Evolutionary conservation across 306 rosid species (phyloP), one percentile per base, ranked within the genome.

Genomic region (Arachis stenosperma): DNA sequence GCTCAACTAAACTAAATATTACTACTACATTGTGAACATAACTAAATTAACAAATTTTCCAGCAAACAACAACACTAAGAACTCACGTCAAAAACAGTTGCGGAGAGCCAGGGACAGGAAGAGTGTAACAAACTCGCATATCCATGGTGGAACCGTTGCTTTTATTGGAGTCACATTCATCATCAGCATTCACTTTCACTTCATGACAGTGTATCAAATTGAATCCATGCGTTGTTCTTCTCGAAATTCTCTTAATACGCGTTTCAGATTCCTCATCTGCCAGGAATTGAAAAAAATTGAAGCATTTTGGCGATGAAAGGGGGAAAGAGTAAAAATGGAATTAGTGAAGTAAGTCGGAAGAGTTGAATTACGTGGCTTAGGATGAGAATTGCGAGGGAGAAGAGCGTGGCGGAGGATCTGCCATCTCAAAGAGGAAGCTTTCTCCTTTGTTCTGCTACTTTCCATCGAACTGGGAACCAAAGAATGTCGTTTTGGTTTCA

Each of bases 381-480:
- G 44, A 7, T 76, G 70, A 53, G 83, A 72, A 4, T 77, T 59
- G 14, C 77, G 84, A 58, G 80, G 81, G 40, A 86, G 88, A 73
- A 92, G 87, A 58, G 97, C 96, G 67, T 76, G 82, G 46, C 97
- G 92, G 41, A 89, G 96, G 68, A 92, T 86, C 68, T 75, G 71
- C 97, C 96, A 92, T 82, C 97, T 78, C 74, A 84, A 68, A 50
- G 97, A 81, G 11, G 96, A 89, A 75, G 93, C 84, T 63, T 83
- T 89, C 43, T 51, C 79, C 12, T 61, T 52, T 12, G 62, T 47
- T 71, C 66, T 65, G 76, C 15, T 65, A 73, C 9, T 73, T 41
- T 81, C 82, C 76, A 61, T 77, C 2, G 12, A 15, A 14, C 11
- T 11, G 54, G 4, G 8, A 52, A 52, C 57, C 15, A 8, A 52